Evolutionary conservation across 805 yeast species (phyloP), one percentile per base, ranked within the genome.

Genomic region (Yamadazyma sp.): DNA sequence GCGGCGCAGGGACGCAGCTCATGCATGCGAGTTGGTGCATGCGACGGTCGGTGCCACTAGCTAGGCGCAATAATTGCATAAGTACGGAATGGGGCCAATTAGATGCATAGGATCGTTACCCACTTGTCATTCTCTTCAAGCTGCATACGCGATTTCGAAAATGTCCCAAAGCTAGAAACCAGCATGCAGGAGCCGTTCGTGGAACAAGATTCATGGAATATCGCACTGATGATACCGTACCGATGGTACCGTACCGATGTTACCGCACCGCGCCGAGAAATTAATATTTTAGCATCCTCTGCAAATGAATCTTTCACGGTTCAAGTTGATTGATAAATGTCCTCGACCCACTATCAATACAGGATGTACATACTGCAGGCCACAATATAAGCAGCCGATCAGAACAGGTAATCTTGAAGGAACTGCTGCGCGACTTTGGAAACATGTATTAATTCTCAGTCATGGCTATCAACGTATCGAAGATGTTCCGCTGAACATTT

Each of bases 291-390:
- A 22, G 25, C 8, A 12, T 7, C 12, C 10, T 11, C 6, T 4
- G 4, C 12, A 22, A 29, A 28, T 30, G 33, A 19, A 13, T 11
- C 33, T 30, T n/a, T 30, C 33, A 19, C 32, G 35, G 26, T 29
- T 37, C 31, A 45, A 29, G 22, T 35, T 50, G 24, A 41, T 49
- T n/a, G 50, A 49, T n/a, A 42, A 41, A 13, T 78, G 84, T 46
- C 84, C 84, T 0, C 50, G 53, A 6, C 82, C 84, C 1, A 43
- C 31, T 6, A 59, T 56, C 32, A 82, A 79, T 42, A 77, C 84
- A 0, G 84, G 84, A 1, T 80, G 86, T 50, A 80, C 87, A 0
- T 61, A 54, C 43, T 83, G 89, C 47, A 12, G 25, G 11, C 32
- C 47, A 9, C 58, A 61, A 0, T 64, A 71, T 40, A 16, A 8